A percentile compares a stretch with the other conserved stretches of the same genome.
These are phyloP conservation scores for Cystofilobasidium ferigula DNA, from an alignment of 768 basidiomycete genomes.

Conservation along the genomic window DNA sequence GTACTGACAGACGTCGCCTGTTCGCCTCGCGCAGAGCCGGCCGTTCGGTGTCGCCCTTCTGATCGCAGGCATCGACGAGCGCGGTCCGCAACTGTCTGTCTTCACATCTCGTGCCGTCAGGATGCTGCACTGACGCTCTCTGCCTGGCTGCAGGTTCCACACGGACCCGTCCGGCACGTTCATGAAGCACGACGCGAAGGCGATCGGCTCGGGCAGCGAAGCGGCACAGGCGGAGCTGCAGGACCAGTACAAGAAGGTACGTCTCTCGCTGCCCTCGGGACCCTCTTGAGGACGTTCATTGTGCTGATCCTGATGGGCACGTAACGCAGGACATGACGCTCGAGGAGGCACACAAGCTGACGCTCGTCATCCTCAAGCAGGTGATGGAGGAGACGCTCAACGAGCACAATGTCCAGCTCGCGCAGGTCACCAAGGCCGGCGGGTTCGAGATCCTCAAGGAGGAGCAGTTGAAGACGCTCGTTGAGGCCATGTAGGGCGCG, in stretches of 20 bases:
- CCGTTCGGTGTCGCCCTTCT: conserved; percentile 96
- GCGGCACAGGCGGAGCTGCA: conserved; percentile 94
- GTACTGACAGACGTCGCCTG: too few species aligned
- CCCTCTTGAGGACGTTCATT: not conserved
- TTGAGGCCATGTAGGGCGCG: conserved; percentile 60
- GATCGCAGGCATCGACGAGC: conserved; percentile 94
- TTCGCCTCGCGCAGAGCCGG: too few species aligned
- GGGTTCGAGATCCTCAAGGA: conserved; percentile 90
- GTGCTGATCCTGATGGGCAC: too few species aligned
- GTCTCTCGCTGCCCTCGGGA: conserved; percentile 24
- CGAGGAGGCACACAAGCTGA: conserved; percentile 71
- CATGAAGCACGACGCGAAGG: conserved; percentile 92
- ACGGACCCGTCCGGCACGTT: conserved; percentile 98
- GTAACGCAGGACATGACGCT: conserved; percentile 84
- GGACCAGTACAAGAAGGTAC: conserved; percentile 89
- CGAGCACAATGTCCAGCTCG: conserved; percentile 94
- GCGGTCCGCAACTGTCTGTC: conserved; percentile 85
- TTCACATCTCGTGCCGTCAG: not conserved
- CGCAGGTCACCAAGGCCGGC: conserved; percentile 67
- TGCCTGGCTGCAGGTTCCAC: conserved; percentile 56
- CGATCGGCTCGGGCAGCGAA: conserved; percentile 95
- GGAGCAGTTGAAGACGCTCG: conserved; percentile 64
- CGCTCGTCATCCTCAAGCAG: conserved; percentile 84
- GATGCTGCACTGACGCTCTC: too few species aligned
- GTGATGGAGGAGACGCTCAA: conserved; percentile 99